These are phyloP conservation scores for Penicillium argentinense DNA, from an alignment of 495 filamentous ascomycete genomes.

Conservation along the genomic window DNA sequence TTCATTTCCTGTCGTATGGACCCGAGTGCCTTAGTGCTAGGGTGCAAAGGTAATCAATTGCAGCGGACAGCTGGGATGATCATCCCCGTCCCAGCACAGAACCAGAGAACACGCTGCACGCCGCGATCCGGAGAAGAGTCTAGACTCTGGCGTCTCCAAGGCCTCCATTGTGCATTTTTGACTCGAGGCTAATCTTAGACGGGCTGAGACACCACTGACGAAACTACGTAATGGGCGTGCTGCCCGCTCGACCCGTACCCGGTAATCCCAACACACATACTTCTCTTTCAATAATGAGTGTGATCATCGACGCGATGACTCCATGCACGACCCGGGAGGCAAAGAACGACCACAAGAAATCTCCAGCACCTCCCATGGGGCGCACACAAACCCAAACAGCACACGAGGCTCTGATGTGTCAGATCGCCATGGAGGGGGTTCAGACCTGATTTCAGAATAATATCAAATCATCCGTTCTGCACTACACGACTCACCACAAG, in stretches of 20 bases:
- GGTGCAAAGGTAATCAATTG: neutral
- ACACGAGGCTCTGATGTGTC: too few relatives aligned
- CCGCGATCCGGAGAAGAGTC: too few relatives aligned
- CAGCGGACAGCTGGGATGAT: slow-evolving; percentile 5
- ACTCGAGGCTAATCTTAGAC: slow-evolving; percentile 1
- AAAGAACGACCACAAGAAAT: too few relatives aligned
- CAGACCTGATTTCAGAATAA: too few relatives aligned
- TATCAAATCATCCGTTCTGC: neutral
- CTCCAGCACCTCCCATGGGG: too few relatives aligned
- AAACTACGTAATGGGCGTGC: slow-evolving; percentile 1
- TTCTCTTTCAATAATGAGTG: too few relatives aligned
- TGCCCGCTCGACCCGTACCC: neutral
- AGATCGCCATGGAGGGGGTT: too few relatives aligned
- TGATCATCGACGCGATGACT: too few relatives aligned
- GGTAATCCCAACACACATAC: slow-evolving; percentile 2
- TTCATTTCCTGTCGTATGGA: neutral
- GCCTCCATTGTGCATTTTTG: neutral
- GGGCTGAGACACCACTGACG: slow-evolving; percentile 1
- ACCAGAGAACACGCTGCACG: neutral
- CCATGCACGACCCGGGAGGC: too few relatives aligned
- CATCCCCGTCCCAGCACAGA: slow-evolving; percentile 4
- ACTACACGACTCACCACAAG: too few relatives aligned
- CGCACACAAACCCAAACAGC: too few relatives aligned
- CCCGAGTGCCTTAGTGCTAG: neutral
- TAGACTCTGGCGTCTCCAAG: neutral